Percentiles rank a stretch among this genome's conserved stretches.
phyloP scores from a whole-genome alignment of 2,329 filamentous ascomycete genomes.

The Colletotrichum tabaci region DNA sequence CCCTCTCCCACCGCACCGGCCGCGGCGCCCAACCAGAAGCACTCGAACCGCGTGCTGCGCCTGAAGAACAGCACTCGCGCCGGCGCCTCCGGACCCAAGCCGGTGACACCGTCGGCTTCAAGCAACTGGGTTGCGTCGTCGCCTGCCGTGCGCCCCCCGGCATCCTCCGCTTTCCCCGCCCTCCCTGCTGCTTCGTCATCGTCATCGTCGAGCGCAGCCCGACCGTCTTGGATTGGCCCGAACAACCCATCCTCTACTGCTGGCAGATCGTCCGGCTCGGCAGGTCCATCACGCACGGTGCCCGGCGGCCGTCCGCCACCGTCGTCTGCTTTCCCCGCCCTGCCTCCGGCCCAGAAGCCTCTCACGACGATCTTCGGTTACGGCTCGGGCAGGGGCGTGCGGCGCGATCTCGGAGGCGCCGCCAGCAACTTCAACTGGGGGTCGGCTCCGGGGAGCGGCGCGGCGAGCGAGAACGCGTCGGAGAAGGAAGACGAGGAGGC shows the following conservation, averaged over 20 bases:
- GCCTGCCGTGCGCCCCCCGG: constrained; percentile 43
- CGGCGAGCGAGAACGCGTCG: constrained; percentile 45
- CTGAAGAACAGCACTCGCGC: constrained; percentile 71
- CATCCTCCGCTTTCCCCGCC: constrained; percentile 61
- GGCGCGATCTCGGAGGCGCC: constrained; percentile 65
- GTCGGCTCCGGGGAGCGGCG: constrained; percentile 46
- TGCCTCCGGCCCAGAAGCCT: constrained; percentile 83
- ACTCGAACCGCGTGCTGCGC: constrained; percentile 69
- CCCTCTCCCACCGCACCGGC: constrained; percentile 66
- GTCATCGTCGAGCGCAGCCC: constrained; percentile 45
- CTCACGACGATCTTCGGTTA: constrained; percentile 75
- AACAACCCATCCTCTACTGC: constrained; percentile 38
- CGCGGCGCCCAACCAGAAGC: constrained; percentile 60
- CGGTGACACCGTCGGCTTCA: constrained; percentile 44
- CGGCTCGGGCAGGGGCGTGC: constrained; percentile 66
- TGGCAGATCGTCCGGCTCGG: constrained; percentile 27
- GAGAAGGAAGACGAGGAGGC: constrained; percentile 49
- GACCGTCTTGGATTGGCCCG: constrained; percentile 51
- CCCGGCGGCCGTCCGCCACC: constrained; percentile 41
- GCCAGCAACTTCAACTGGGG: constrained; percentile 71
- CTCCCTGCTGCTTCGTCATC: constrained; percentile 51
- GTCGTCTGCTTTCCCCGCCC: constrained; percentile 83
- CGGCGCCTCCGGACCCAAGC: constrained; percentile 50
- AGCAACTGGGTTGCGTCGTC: constrained; percentile 44
- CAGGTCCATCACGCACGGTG: constrained; percentile 3